Evolutionary conservation across 768 basidiomycete species (phyloP).

Genomic region (Suillus decipiens): DNA sequence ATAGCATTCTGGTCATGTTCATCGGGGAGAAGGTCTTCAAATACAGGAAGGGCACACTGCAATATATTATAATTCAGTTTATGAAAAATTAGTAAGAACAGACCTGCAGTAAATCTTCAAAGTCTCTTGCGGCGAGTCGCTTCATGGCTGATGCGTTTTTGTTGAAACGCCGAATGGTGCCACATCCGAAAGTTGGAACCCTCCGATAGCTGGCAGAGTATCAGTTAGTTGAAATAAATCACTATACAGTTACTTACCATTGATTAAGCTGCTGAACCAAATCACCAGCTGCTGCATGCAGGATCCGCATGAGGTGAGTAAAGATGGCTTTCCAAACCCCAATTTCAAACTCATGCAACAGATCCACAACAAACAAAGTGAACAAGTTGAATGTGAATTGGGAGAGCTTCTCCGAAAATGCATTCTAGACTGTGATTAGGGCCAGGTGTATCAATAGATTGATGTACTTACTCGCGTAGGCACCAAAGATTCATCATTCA

Average conservation of each 20-base stretch:
- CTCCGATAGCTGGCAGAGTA: slow-evolving; percentile 12
- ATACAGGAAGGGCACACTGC: slow-evolving; percentile 35
- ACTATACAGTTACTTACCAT: not conserved
- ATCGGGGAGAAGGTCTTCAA: slow-evolving; percentile 36
- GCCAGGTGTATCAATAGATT: not conserved
- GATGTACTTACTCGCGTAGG: slow-evolving; percentile 8
- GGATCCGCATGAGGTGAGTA: slow-evolving; percentile 2
- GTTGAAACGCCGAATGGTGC: slow-evolving; percentile 12
- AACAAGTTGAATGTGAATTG: not conserved
- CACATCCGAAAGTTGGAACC: slow-evolving; percentile 14
- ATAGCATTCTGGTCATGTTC: not conserved
- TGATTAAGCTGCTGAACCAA: not conserved
- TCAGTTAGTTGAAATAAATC: not conserved
- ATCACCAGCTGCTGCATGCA: not conserved
- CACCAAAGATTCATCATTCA: slow-evolving; percentile 8
- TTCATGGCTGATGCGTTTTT: slow-evolving; percentile 15
- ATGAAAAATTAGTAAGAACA: not conserved
- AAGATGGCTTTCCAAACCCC: slow-evolving; percentile 21
- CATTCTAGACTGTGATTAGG: not conserved
- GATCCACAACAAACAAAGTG: not conserved
- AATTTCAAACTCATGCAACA: not conserved
- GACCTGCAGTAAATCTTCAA: slow-evolving; percentile 12
- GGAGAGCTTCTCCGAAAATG: not conserved
- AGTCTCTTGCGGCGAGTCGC: slow-evolving; percentile 13
- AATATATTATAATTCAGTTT: not conserved